Base-by-base conservation (phyloP, 148 eudicot species). In the Vaccinium vitisidaea region DNA sequence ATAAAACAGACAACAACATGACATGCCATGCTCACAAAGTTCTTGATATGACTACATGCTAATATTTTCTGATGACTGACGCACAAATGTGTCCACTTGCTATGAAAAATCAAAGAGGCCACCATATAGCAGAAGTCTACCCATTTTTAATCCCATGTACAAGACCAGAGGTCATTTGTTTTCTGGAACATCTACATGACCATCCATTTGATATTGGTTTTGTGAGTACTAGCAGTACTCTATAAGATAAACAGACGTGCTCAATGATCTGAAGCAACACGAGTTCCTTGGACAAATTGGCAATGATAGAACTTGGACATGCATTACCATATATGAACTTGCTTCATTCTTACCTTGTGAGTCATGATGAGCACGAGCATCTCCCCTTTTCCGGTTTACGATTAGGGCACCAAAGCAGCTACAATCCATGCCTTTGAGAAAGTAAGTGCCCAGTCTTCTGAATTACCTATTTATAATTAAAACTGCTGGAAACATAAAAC, bases 341-440 rank as follows among this genome's bases (percentile, higher is more conserved):
- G 15, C 49, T 49, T 25, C 54, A 12, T 49, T 82, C 84, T 75
- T 84, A 92, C 94, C 92, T 80, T 90, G 90, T 55, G 87, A 71
- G 84, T 84, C 92, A 83, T 77, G 83, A 27, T 71, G 23, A 79
- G 73, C 84, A 11, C n/a, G 61, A 25, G 79, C 27, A 67, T 80
- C 52, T 63, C 55, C 85, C 23, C 53, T 80, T 75, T 75, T 87
- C 77, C 63, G 83, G 84, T 73, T 83, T 14, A 75, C 80, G 86
- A 27, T 73, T 48, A 75, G 63, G 88, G 73, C 52, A 63, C 94
- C 90, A 84, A 90, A 92, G 88, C 94, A 90, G 86, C 89, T 59
- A 81, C 94, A 90, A 67, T 83, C 82, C 94, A 92, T 92, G 70
- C 84, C 92, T 85, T 83, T 18, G 83, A 18, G 59, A 39, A 79